Evolutionary conservation across 176 grass and related monocot species (phyloP).

Genomic region (Elaeis guineensis): DNA sequence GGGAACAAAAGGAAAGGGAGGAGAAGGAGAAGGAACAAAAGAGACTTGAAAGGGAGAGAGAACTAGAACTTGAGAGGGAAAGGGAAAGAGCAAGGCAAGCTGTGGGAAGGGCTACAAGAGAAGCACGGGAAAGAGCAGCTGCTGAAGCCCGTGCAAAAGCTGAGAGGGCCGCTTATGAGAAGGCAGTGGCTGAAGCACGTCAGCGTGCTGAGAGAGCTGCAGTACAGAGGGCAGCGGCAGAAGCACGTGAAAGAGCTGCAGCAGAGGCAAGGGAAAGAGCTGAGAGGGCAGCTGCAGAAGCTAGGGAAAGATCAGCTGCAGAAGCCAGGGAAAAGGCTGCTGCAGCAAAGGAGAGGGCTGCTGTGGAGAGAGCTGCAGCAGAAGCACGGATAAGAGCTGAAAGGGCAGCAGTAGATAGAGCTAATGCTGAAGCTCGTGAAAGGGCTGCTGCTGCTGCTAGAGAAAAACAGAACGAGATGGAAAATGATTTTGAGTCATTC

Average conservation of each 20-base stretch:
- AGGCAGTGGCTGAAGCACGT: slow-evolving; percentile 15
- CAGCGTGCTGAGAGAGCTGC: slow-evolving; percentile 3
- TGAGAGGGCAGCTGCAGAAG: neutral
- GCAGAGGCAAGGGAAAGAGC: slow-evolving; percentile 17
- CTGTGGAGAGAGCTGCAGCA: slow-evolving; percentile 10
- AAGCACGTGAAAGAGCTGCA: slow-evolving; percentile 3
- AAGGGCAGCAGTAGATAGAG: neutral
- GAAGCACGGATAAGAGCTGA: slow-evolving; percentile 4
- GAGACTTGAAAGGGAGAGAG: slow-evolving; percentile 29
- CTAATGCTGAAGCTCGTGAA: slow-evolving; percentile 10
- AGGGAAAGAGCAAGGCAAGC: slow-evolving; percentile 25
- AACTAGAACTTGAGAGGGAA: slow-evolving; percentile 19
- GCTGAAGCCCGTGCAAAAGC: slow-evolving; percentile 12
- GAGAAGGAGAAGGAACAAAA: slow-evolving; percentile 21
- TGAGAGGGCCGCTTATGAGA: slow-evolving; percentile 12
- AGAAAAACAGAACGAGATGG: slow-evolving; percentile 52
- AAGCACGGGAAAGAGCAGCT: slow-evolving; percentile 24
- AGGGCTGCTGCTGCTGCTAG: slow-evolving; percentile 39
- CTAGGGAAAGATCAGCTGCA: neutral
- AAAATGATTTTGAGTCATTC: slow-evolving; percentile 92
- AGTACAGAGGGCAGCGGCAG: neutral
- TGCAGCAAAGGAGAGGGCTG: slow-evolving; percentile 5
- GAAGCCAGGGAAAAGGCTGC: neutral
- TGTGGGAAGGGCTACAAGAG: slow-evolving; percentile 40
- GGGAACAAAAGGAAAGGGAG: slow-evolving; percentile 26